Conservation (phyloP, 1,139 yeast genomes). For the Hyphopichia wangnamkhiaoensis region DNA sequence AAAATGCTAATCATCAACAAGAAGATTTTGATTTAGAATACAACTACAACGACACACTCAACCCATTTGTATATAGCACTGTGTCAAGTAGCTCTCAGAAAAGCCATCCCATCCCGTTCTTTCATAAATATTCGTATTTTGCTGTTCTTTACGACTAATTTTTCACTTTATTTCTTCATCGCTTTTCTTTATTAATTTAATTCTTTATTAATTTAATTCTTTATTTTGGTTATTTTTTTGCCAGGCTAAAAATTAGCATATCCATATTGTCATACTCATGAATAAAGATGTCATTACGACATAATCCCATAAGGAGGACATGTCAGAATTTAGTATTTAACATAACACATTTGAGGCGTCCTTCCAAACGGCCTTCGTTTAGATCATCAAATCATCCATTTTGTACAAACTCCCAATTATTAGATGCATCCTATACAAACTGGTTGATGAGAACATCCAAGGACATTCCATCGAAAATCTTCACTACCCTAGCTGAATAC, state of each 20-base stretch:
- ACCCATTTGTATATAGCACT: too few species aligned
- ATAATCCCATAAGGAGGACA: conserved; percentile 20
- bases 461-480: conserved; percentile 10
- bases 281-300: conserved; percentile 21
- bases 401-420: conserved; percentile 25
- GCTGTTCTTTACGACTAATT: background rate
- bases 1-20: too few species aligned
- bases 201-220: background rate
- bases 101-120: too few species aligned
- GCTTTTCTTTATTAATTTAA: background rate
- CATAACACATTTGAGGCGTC: conserved; percentile 17
- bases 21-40: too few species aligned
- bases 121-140: too few species aligned
- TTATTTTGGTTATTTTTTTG: background rate
- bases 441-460: conserved; percentile 23
- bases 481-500: conserved; percentile 5
- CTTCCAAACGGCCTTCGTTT: conserved; percentile 18
- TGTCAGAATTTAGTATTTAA: conserved; percentile 22
- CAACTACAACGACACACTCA: too few species aligned
- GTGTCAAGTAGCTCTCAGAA: too few species aligned
- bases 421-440: conserved; percentile 25
- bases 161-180: background rate
- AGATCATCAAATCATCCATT: conserved; percentile 24
- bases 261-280: conserved; percentile 5
- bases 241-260: background rate